phyloP scores from a whole-genome alignment of 805 yeast genomes.

The Teunomyces panamensis region DNA sequence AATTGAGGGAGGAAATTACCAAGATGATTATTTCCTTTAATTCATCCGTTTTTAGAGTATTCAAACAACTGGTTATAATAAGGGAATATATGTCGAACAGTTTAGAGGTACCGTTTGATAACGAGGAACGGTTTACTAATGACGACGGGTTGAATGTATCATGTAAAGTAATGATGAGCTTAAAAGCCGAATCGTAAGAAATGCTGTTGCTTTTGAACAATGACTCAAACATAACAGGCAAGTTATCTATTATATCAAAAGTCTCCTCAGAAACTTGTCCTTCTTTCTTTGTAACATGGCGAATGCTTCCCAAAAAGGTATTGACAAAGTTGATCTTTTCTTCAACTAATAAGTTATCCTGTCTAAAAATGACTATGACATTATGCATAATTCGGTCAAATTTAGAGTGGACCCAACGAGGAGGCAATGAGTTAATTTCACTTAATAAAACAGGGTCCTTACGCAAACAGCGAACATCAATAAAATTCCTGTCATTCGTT shows the following conservation, averaged over 20 bases:
- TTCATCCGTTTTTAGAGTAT: conserved; percentile 9
- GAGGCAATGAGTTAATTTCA: conserved; percentile 31
- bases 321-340: conserved; percentile 22
- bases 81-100: conserved; percentile 12
- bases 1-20: conserved; percentile 7
- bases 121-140: background rate
- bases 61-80: conserved; percentile 9
- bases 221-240: conserved; percentile 23
- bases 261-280: conserved; percentile 26
- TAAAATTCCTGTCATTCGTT: conserved; percentile 19
- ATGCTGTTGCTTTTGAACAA: conserved; percentile 17
- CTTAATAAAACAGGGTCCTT: conserved; percentile 26
- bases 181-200: conserved; percentile 19
- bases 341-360: conserved; percentile 20
- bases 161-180: conserved; percentile 24
- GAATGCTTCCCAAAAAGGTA: conserved; percentile 24
- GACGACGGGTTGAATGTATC: conserved; percentile 30
- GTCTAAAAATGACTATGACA: conserved; percentile 21
- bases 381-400: conserved; percentile 29
- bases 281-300: conserved; percentile 29
- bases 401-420: conserved; percentile 33
- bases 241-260: conserved; percentile 29
- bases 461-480: conserved; percentile 29
- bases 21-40: conserved; percentile 13
- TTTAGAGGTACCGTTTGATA: background rate